Evolutionary conservation across 805 yeast species (phyloP), one percentile per base, ranked within the genome.

Genomic region (Maudiozyma pseudohumilis): DNA sequence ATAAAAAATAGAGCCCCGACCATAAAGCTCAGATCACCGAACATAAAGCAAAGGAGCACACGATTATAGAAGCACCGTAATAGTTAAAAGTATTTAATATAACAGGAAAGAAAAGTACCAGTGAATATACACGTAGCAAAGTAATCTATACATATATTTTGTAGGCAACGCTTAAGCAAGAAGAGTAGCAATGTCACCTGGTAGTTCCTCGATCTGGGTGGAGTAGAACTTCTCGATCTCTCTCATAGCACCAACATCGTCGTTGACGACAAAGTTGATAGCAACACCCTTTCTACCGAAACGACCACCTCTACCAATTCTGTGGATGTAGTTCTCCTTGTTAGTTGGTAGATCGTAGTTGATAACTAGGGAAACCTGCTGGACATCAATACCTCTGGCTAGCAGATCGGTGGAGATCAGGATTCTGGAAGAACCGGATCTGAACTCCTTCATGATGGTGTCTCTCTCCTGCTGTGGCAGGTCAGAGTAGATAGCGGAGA

Each of bases 221-320:
- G 80, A 72, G 69, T 83, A 83, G 70, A 75, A 75, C 59, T 67
- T 68, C 58, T 81, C 87, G 48, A 82, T 66, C 49, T 79, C 95
- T 59, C 77, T 74, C 69, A 89, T 70, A 59, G 72, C 75, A 38
- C 70, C 73, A 47, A 70, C 72, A 63, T 92, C 97, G 36, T 79
- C 80, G 48, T 69, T 70, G 40, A 96, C 86, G 55, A 87, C 79
- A 53, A 92, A 82, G 72, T 88, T 92, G 64, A 89, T 85, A 41
- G 98, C 96, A 55, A 83, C 94, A 71, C 95, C 98, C 71, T 88
- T 89, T 66, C 98, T 79, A 52, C 98, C 98, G 70, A 89, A 89
- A 61, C 98, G 79, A 47, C 97, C 98, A 50, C 95, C 87, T 65
- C 98, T 80, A 63, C 98, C 98, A 50, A 89, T 89, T 66, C 98